phyloP scores from a whole-genome alignment of 805 yeast genomes.

The Cyberlindnera euphorbiae region DNA sequence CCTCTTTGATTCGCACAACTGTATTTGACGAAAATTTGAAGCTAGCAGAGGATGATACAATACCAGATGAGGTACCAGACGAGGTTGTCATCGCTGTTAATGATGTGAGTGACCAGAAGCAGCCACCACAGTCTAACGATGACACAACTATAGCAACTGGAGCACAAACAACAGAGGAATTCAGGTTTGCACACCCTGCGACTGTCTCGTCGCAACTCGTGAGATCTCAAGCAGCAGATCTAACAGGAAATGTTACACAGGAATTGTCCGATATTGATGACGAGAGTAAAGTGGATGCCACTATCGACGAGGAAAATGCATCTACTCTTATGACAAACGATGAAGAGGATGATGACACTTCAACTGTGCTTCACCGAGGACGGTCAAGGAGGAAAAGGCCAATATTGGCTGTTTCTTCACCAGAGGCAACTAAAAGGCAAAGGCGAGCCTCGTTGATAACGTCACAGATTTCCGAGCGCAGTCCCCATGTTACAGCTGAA shows the following conservation, averaged over 20 bases:
- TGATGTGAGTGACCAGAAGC: too few species aligned
- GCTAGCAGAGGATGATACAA: not conserved
- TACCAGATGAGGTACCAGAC: not conserved
- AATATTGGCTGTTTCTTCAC: not conserved
- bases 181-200: too few species aligned
- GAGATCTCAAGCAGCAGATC: not conserved
- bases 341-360: constrained; percentile 4
- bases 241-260: constrained; percentile 23
- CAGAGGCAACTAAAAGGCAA: not conserved
- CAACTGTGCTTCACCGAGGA: constrained; percentile 1
- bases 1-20: not conserved
- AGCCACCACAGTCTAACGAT: too few species aligned
- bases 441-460: not conserved
- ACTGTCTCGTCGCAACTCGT: too few species aligned
- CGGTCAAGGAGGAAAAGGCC: constrained; percentile 6
- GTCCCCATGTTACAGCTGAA: too few species aligned
- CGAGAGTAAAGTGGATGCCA: constrained; percentile 17
- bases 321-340: not conserved
- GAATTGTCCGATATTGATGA: constrained; percentile 28
- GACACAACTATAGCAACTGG: too few species aligned
- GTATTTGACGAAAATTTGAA: too few species aligned
- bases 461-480: too few species aligned
- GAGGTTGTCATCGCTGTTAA: not conserved
- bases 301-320: constrained; percentile 13
- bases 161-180: too few species aligned